A percentile compares a stretch with the other conserved stretches of the same genome.
These are phyloP conservation scores for Nepenthes gracilis DNA, from an alignment of 148 eudicot genomes.

Conservation along the genomic window DNA sequence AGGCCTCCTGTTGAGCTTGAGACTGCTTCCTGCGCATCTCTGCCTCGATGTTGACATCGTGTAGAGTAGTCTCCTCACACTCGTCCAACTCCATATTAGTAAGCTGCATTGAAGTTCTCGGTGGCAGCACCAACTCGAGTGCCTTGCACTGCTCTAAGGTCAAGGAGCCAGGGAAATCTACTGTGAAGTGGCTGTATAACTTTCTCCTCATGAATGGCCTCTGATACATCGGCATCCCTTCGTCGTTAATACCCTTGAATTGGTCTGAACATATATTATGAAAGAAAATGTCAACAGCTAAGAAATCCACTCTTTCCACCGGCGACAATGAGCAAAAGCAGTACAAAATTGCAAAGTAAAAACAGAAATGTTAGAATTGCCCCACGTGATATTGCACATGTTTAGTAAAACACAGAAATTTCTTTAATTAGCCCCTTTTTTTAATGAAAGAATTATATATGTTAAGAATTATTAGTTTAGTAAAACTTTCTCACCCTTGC, in stretches of 20 bases:
- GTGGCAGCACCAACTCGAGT: slow-evolving; percentile 32
- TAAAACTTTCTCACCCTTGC: slow-evolving; percentile 41
- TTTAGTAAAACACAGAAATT: no score
- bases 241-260: slow-evolving; percentile 45
- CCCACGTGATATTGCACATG: no score
- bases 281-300: no score
- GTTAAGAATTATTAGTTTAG: slow-evolving; percentile 39
- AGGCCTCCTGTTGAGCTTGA: slow-evolving; percentile 30
- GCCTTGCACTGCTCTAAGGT: slow-evolving; percentile 33
- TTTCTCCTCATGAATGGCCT: slow-evolving; percentile 47
- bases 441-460: no score
- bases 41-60: slow-evolving; percentile 41
- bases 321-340: no score
- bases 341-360: no score
- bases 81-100: slow-evolving; percentile 38
- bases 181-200: slow-evolving; percentile 39
- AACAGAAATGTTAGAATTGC: no score
- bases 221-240: slow-evolving; percentile 47
- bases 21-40: slow-evolving; percentile 36
- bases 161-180: slow-evolving; percentile 36
- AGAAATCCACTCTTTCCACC: no score
- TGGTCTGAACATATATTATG: no score
- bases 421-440: no score
- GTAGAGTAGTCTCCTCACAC: slow-evolving; percentile 45
- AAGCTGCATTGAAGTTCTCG: slow-evolving; percentile 20